Evolutionary conservation across 169 alveolate genomes (phyloP).

Genomic region (Cryptosporidium sp.): DNA sequence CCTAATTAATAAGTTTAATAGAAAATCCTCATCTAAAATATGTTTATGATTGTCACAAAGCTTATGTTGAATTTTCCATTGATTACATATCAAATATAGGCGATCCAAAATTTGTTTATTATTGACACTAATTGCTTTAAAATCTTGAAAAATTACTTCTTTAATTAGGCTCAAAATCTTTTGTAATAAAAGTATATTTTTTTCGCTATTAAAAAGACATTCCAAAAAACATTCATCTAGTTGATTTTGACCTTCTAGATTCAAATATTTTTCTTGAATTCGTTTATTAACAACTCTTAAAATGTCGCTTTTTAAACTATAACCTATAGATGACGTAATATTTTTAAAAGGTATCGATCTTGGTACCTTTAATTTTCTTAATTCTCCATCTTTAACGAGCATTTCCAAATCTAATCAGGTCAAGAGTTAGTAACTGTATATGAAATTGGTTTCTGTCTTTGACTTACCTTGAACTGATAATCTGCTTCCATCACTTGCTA

Average conservation of each 20-base stretch:
- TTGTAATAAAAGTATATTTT: neutral
- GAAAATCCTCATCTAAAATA: neutral
- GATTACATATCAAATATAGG: neutral
- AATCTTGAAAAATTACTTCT: neutral
- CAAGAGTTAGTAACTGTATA: neutral
- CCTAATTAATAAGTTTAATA: conserved; percentile 1
- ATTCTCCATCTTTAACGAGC: conserved; percentile 45
- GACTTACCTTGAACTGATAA: conserved; percentile 37
- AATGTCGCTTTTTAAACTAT: conserved; percentile 41
- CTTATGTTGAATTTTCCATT: neutral
- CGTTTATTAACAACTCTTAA: neutral
- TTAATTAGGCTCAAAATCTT: conserved; percentile 10
- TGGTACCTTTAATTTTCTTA: conserved; percentile 47
- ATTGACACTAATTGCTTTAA: conserved; percentile 15
- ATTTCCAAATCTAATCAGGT: conserved; percentile 45
- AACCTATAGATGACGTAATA: conserved; percentile 23
- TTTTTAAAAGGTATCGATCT: neutral
- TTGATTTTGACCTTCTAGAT: neutral
- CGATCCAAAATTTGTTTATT: neutral
- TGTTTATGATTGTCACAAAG: conserved; percentile 1
- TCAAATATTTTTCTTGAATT: neutral
- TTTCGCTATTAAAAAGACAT: conserved; percentile 4
- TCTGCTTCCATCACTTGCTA: conserved; percentile 11
- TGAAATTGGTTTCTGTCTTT: neutral
- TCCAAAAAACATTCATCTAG: neutral